Evolutionary conservation across 805 yeast genomes (phyloP), one percentile per base, ranked within the genome.

Genomic region (Allodekkera sacchari): DNA sequence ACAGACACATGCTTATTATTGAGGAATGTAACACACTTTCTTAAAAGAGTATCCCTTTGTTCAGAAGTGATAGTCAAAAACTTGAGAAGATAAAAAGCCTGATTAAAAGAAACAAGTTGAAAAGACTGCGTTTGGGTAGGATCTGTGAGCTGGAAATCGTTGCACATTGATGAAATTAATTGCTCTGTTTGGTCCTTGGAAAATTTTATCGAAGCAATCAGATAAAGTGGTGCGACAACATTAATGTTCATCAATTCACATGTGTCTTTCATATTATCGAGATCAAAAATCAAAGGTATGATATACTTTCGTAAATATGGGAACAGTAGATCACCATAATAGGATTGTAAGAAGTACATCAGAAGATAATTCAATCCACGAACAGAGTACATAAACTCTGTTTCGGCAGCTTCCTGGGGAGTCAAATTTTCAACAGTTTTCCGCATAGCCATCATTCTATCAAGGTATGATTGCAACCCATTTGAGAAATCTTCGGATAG

Each of bases 201-300:
- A 37, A 61, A 69, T 5, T 74, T 63, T 20, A 73, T 46, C 17
- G 64, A 58, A 0, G 78, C 72, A 4, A 80, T 49, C 18, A 57
- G 49, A 12, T 60, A 52, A 39, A 71, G 65, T 15, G 71, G 43
- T 6, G 55, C 45, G 2, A 70, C 63, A 0, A 89, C 82, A 24
- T 66, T 64, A 8, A 82, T 54, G 20, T 67, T 68, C 0, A 79
- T 78, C 35, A 82, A 54, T 42, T 81, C 83, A 42, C 94, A 82
- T 10, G 83, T 83, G 39, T 89, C 96, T 37, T 83, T 76, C 63
- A 82, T 68, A 27, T 66, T 68, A 31, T 76, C 71, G 28, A 85
- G 57, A 12, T 68, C 61, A 46, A 83, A 61, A 35, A 85, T 58
- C 39, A 83, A 77, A 18, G 95, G 95, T 1, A 84, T 54, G 18